These are phyloP conservation scores for Nymphaea colorata DNA, from an alignment of 164 flowering plant genomes.

Conservation along the genomic window DNA sequence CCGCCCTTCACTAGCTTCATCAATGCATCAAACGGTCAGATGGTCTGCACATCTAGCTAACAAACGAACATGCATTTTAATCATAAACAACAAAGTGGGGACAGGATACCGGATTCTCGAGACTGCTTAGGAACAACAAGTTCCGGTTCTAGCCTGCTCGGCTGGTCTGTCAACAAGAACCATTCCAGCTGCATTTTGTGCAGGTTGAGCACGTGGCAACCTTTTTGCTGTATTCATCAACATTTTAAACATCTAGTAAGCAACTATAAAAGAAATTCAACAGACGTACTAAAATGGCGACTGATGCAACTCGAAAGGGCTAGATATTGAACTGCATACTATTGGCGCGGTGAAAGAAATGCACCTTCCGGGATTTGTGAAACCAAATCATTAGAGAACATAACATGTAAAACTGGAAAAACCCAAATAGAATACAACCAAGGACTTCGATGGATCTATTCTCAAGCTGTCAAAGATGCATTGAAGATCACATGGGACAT, in stretches of 20 bases:
- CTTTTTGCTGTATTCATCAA: constrained; percentile 34
- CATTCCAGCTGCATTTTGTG: constrained; percentile 74
- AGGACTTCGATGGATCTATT: no score
- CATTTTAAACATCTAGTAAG: no score
- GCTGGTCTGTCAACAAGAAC: constrained; percentile 63
- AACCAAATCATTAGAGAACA: no score
- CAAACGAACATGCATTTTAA: neutral
- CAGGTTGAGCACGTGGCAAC: constrained; percentile 68
- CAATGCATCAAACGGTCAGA: neutral
- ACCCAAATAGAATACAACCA: no score
- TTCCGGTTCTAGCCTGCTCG: constrained; percentile 34
- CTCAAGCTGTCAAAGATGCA: no score
- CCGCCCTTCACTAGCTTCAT: neutral
- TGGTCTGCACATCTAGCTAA: neutral
- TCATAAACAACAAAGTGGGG: no score
- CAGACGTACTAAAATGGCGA: neutral
- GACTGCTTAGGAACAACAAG: constrained; percentile 51
- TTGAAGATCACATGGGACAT: no score
- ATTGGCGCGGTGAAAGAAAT: neutral
- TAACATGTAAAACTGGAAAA: no score
- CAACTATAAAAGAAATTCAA: constrained; percentile 1
- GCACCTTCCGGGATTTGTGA: neutral
- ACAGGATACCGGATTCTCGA: neutral
- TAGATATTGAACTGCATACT: neutral
- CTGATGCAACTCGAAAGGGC: neutral